Percentiles rank a stretch among this genome's conserved stretches.
Conservation (phyloP, 2,329 filamentous ascomycete species). For the Botrytis elliptica region DNA sequence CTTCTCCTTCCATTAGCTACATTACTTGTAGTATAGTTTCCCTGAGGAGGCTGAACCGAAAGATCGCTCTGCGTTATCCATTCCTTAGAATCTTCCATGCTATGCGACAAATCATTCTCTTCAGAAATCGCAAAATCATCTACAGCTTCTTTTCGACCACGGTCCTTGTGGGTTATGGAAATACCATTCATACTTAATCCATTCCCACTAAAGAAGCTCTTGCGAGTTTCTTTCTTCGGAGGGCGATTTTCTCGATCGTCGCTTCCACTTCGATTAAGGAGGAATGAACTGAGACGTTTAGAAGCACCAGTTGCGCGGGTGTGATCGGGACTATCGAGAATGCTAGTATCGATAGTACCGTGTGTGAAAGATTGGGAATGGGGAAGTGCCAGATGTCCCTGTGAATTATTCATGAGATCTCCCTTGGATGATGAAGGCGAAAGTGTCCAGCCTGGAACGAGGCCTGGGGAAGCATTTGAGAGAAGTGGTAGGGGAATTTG, state of each 20-base stretch:
- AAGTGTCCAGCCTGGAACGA: constrained; percentile 41
- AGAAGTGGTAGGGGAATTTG: constrained; percentile 50
- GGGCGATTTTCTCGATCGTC: constrained; percentile 2
- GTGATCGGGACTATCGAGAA: constrained; percentile 30
- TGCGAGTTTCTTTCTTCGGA: constrained; percentile 14
- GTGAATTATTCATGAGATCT: constrained; percentile 26
- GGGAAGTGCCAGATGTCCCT: constrained; percentile 22
- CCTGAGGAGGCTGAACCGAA: constrained; percentile 11
- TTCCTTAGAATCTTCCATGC: constrained; percentile 19
- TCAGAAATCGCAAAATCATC: neutral
- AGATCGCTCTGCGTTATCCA: constrained; percentile 43
- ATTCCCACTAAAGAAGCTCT: constrained; percentile 23
- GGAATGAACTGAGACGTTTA: constrained; percentile 18
- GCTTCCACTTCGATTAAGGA: constrained; percentile 10
- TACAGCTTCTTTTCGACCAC: constrained; percentile 10
- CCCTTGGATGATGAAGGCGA: constrained; percentile 20
- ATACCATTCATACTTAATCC: constrained; percentile 21
- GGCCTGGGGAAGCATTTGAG: constrained; percentile 40
- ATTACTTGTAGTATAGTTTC: constrained; percentile 4
- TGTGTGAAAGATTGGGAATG: constrained; percentile 31
- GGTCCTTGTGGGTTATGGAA: constrained; percentile 14
- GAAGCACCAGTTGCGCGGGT: constrained; percentile 19
- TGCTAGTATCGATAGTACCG: constrained; percentile 30
- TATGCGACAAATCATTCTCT: constrained; percentile 17
- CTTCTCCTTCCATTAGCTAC: constrained; percentile 24